These are phyloP conservation scores for Xylogone sp. DNA, from an alignment of 2,329 filamentous ascomycete species.

Conservation along the genomic window DNA sequence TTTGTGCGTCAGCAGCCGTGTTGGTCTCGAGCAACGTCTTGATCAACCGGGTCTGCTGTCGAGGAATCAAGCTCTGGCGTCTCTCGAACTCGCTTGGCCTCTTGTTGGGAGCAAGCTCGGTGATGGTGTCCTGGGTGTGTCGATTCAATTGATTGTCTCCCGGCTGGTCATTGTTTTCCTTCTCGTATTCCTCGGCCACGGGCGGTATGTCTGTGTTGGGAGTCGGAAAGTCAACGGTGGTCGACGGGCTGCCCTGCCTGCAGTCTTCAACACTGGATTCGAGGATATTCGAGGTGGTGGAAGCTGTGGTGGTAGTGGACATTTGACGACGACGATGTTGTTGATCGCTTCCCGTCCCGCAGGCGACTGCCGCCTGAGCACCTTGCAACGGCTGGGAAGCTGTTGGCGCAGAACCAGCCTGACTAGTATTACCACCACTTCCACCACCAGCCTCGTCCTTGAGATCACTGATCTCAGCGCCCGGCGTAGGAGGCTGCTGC, in stretches of 20 bases:
- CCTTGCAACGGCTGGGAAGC: neutral
- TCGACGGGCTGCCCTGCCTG: constrained; percentile 22
- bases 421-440: neutral
- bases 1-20: constrained; percentile 28
- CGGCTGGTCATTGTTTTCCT: constrained; percentile 2
- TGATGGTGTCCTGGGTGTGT: constrained; percentile 1
- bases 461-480: constrained; percentile 9
- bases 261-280: constrained; percentile 7
- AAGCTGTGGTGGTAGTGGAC: constrained; percentile 5
- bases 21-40: constrained; percentile 47
- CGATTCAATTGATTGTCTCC: neutral
- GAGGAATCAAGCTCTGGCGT: constrained; percentile 41
- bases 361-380: neutral
- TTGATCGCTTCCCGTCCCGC: constrained; percentile 11
- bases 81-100: constrained; percentile 21
- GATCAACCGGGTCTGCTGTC: constrained; percentile 43
- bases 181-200: constrained; percentile 17
- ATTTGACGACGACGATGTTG: constrained; percentile 6
- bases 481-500: constrained; percentile 2
- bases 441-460: neutral
- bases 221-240: constrained; percentile 24
- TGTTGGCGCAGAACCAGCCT: neutral
- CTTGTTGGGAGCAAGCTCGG: constrained; percentile 3
- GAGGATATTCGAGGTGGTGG: constrained; percentile 9
- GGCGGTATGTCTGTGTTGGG: constrained; percentile 24